phyloP scores from a whole-genome alignment of 164 flowering plant species.

The Stephania japonica region DNA sequence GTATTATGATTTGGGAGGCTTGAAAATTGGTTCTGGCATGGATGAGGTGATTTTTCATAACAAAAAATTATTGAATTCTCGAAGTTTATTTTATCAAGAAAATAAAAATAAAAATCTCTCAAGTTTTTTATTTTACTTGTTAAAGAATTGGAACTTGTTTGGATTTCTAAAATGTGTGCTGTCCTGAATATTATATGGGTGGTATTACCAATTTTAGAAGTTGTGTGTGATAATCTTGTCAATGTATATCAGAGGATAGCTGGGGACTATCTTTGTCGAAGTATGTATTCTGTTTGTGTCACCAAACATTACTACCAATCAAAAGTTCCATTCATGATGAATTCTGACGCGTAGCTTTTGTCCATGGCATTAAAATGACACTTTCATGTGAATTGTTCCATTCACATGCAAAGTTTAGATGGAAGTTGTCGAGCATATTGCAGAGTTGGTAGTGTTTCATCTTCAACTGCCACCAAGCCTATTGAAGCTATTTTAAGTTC shows the following conservation, averaged over 20 bases:
- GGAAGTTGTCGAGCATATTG: background rate
- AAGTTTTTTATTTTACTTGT: background rate
- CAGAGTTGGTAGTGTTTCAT: background rate
- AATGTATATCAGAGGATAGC: too few species aligned
- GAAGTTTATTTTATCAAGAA: background rate
- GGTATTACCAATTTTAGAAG: too few species aligned
- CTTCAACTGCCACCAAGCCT: background rate
- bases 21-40: conserved; percentile 53
- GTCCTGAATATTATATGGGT: too few species aligned
- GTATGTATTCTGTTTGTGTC: background rate
- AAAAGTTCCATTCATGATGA: background rate
- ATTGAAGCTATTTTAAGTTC: too few species aligned
- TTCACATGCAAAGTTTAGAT: background rate
- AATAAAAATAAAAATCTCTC: too few species aligned
- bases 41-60: conserved; percentile 53
- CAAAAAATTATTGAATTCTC: background rate
- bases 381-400: background rate
- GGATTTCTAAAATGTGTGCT: background rate
- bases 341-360: background rate
- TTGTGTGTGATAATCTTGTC: too few species aligned
- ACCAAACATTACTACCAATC: background rate
- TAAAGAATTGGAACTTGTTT: background rate
- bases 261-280: too few species aligned
- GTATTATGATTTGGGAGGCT: conserved; percentile 62
- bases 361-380: background rate